Base-by-base conservation (phyloP, 2,329 filamentous ascomycete genomes). In the Phialophora verrucosa region DNA sequence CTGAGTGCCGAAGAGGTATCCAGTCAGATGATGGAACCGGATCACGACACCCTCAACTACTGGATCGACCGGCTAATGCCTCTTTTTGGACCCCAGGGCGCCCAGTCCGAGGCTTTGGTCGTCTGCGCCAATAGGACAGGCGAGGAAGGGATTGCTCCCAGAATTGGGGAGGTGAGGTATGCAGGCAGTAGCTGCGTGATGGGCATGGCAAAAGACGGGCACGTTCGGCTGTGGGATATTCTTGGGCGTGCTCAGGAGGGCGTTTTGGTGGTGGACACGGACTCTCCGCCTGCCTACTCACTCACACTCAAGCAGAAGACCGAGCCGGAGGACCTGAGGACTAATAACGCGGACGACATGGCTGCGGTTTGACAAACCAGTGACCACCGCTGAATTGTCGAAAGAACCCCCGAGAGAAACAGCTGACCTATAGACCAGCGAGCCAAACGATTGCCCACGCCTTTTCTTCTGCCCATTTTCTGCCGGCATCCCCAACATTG, bases 41-140 rank as follows among this genome's bases (percentile, higher is more conserved):
- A 89, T 70, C 77, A 85, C 73, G 83, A 86, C 71, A 89, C 87
- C 0, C 81, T 89, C 65, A 82, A 81, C 58, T 90, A 89, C 74
- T 90, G 87, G 87, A 76, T 89, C 23, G 82, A 85, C 74, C 77
- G 87, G 50, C 85, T 89, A 65, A 80, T 81, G 73, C 87, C 87
- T 1, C 73, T 83, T 8, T 65, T 83, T n/a, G 72, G 74, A 44
- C 58, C 70, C 14, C 66, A 63, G 47, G 72, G 64, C 23, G 59
- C 62, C 12, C 61, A 71, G 59, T 60, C 76, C 64, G 78, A 78
- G 67, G 76, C 80, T 17, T 74, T 83, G 57, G 74, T 83, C 20
- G 77, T 83, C 44, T 81, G 81, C 73, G 80, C 80, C 17, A 83
- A 83, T 73, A 74, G 82, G 55, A 72, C 76, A 12, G 82, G 82